Evolutionary conservation across 2,329 filamentous ascomycete genomes (phyloP), one percentile per base, ranked within the genome.

Genomic region (Arthrobotrys conoides): DNA sequence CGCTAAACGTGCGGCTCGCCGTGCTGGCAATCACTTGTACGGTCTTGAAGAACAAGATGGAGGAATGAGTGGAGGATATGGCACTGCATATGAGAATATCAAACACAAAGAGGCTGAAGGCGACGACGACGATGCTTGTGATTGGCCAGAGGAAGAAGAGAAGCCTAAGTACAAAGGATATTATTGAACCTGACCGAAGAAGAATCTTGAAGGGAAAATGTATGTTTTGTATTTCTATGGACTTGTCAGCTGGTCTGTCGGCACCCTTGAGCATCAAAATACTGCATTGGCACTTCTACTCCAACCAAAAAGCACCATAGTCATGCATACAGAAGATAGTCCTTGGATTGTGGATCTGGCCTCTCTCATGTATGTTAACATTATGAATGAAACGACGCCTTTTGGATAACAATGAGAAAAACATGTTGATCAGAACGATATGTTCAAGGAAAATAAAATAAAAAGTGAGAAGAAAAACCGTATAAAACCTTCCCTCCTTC

Each of bases 131-230:
- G 51, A 55, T 14, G 18, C 41, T 12, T 36, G 24, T 14, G 65
- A 44, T 24, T 76, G 66, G 66, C 66, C 72, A 20, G 66, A 61
- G 5, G 49, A 59, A 10, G 70, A 73, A 9, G 70, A 66, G 36
- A 8, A 41, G 20, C 57, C 36, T 9, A 61, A 6, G 12, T 61
- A 61, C 12, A 61, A 61, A 12, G 57, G 57, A 5, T 44, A 44
- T 18, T 9, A 27, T 24, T 61, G 22, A 44, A n/a, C 24, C 8
- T 55, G 24, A 55, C 5, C 0, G 22, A 16, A 41, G 22, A 6
- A 41, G 38, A 30, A 48, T 8, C 18, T 5, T 51, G 20, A 3
- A 24, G 10, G 27, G 9, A 33, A 24, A 55, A 16, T 33, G 12
- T 46, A 20, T 18, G 3, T 44, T 51, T 27, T 27, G 48, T 24